Evolutionary conservation across 2,329 filamentous ascomycete species (phyloP), one percentile per base, ranked within the genome.

Genomic region (Fusarium liriodendri): DNA sequence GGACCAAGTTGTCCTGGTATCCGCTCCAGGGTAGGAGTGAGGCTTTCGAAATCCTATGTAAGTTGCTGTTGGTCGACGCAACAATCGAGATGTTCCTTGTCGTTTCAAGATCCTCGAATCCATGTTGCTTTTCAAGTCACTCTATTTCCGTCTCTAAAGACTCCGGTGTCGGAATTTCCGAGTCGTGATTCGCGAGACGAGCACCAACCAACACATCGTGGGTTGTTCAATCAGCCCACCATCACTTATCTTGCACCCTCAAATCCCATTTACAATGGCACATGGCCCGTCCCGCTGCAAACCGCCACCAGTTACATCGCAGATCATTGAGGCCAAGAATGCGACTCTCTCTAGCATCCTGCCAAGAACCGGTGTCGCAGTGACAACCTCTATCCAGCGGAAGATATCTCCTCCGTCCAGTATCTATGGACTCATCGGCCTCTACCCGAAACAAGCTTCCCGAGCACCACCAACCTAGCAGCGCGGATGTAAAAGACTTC

Each of bases 381-480:
- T 13, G 57, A 27, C 22, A 27, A 27, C 16, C 37, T 29, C 27
- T 11, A 29, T 25, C 14, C 7, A 20, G 27, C 35, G 57, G 57
- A 59, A 59, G 57, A 59, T 59, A 59, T 38, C 35, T 59, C 2
- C 37, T 40, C 57, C 57, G 37, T 40, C 33, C 20, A 45, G 11
- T 18, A 54, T 32, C 58, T 52, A 52, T 50, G 54, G 33, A 25
- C 25, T 25, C 10, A 13, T 54, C 60, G 60, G 60, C 33, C 18
- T 63, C 37, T 73, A 70, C 62, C 59, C 66, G 66, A 72, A 72
- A 72, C 69, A 60, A 67, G 33, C 61, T 54, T 38, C 57, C 59
- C 62, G 52, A 40, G 32, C 22, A 52, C 40, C 62, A 55, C 32
- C 29, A 62, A 47, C 25, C 40, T 57, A 55, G 66, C 55, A 20